These are phyloP conservation scores for Astrocystis sublimbata DNA, from an alignment of 495 filamentous ascomycete genomes.

Conservation along the genomic window DNA sequence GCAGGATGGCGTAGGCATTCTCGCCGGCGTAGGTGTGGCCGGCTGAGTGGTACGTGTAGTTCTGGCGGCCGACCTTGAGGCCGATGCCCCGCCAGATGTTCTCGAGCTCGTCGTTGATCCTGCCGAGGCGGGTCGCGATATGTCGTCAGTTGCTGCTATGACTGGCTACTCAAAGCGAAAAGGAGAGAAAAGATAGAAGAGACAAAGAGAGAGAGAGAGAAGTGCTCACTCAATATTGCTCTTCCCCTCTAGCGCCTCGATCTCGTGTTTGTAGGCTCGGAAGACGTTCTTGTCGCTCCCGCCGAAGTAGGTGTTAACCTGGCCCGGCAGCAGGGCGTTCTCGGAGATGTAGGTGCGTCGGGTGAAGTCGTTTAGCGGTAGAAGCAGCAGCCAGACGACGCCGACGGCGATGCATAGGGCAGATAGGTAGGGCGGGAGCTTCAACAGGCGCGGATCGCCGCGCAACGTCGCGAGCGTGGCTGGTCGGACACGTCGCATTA, in stretches of 20 bases:
- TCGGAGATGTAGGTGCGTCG: constrained; percentile 95
- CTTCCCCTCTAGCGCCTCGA: constrained; percentile 61
- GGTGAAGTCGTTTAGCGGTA: constrained; percentile 92
- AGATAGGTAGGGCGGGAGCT: constrained; percentile 79
- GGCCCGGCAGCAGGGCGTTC: constrained; percentile 92
- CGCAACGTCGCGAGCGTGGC: constrained; percentile 56
- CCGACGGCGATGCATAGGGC: constrained; percentile 85
- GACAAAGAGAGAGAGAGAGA: too few relatives aligned
- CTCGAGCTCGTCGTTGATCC: constrained; percentile 68
- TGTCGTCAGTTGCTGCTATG: constrained; percentile 12
- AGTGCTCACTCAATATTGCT: constrained; percentile 49
- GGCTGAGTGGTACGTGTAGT: constrained; percentile 71
- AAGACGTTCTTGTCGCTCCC: constrained; percentile 96
- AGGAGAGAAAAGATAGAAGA: too few relatives aligned
- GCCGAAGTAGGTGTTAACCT: constrained; percentile 96
- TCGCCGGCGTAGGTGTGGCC: constrained; percentile 76
- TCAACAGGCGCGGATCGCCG: constrained; percentile 67
- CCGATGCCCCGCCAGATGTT: constrained; percentile 74
- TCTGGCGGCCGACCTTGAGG: constrained; percentile 82
- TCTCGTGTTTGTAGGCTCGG: constrained; percentile 84
- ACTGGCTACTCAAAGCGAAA: too few relatives aligned
- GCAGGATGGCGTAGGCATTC: constrained; percentile 94
- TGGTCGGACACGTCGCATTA: constrained; percentile 24
- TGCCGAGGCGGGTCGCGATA: constrained; percentile 27
- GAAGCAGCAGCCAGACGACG: constrained; percentile 85